Percentiles rank a stretch among this genome's conserved stretches.
Evolutionary conservation across 2,329 filamentous ascomycete species (phyloP).

Genomic region (Eutypella sp.): DNA sequence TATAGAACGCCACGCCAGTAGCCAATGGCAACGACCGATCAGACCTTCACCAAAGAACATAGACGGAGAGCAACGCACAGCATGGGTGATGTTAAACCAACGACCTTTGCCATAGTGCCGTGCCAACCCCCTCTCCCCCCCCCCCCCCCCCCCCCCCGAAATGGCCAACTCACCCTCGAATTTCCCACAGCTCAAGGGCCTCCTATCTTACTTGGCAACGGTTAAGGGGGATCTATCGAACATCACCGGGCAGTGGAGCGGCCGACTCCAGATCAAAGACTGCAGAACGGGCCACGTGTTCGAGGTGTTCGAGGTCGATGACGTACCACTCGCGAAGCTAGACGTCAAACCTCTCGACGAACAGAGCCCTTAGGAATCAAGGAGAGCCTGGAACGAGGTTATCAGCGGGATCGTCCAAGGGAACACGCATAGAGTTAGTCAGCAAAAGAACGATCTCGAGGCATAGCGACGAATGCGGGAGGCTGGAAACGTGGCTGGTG

Average conservation of each 20-base stretch:
- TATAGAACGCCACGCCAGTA: too few relatives aligned
- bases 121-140: too few relatives aligned
- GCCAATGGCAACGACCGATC: too few relatives aligned
- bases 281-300: slow-evolving; percentile 5
- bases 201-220: slow-evolving; percentile 42
- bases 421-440: slow-evolving; percentile 9
- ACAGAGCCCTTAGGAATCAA: slow-evolving; percentile 21
- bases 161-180: slow-evolving; percentile 19
- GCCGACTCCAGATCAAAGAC: slow-evolving; percentile 15
- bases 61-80: too few relatives aligned
- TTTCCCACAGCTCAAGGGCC: slow-evolving; percentile 25
- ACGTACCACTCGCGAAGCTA: slow-evolving; percentile 11
- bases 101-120: too few relatives aligned
- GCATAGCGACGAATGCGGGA: slow-evolving; percentile 19
- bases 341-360: slow-evolving; percentile 2
- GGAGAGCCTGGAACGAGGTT: slow-evolving; percentile 17
- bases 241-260: slow-evolving; percentile 37
- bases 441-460: slow-evolving; percentile 16
- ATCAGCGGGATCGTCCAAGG: slow-evolving; percentile 12
- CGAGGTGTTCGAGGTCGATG: slow-evolving; percentile 16
- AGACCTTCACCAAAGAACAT: too few relatives aligned
- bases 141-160: too few relatives aligned
- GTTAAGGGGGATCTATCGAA: slow-evolving; percentile 53
- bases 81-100: too few relatives aligned
- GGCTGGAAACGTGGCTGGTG: slow-evolving; percentile 9